Base-by-base conservation (phyloP, 2,329 filamentous ascomycete species). In the Hypoxylon sp. region DNA sequence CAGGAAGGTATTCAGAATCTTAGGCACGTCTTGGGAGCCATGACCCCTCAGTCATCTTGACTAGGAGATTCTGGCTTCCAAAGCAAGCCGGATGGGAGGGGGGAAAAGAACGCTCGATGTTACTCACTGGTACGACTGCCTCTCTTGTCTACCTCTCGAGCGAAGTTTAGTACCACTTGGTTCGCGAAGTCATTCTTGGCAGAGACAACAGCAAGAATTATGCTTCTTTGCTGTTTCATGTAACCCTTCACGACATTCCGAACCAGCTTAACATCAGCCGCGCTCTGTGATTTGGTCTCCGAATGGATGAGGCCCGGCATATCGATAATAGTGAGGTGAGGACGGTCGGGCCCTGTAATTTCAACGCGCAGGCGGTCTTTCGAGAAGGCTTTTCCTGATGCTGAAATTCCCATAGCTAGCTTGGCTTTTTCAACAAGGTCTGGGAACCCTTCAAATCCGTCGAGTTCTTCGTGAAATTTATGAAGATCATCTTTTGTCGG, bases 121-220 rank as follows among this genome's bases (percentile, higher is more conserved):
- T 44, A 44, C 39, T 44, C 19, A 44, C 39, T 75, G 6, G 85
- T 87, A 6, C 85, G 81, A 3, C 69, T 69, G 2, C 83, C 82
- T 6, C 77, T 69, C 8, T 75, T 69, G 53, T 76, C 69, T 0
- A 69, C 66, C 1, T 63, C 52, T 6, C 86, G 82, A 11, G 87
- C 82, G 46, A 84, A 73, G 11, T 85, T 81, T 0, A 88, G 78
- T 3, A 92, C 84, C 8, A 83, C 79, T 72, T 92, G 89, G 32
- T 88, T 86, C 5, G 86, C 86, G 69, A 84, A 84, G 58, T 91
- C 86, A 39, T 83, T 84, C 56, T 85, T 86, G 0, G 87, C 87
- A 0, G 84, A 86, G 0, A 90, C 81, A 0, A 89, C 85, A 1
- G 87, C 85, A 1, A 91, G 80, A 1, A 90, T 88, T 62, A 92